Conservation (phyloP, 176 grass and related monocot genomes). For the Eragrostis curvula region DNA sequence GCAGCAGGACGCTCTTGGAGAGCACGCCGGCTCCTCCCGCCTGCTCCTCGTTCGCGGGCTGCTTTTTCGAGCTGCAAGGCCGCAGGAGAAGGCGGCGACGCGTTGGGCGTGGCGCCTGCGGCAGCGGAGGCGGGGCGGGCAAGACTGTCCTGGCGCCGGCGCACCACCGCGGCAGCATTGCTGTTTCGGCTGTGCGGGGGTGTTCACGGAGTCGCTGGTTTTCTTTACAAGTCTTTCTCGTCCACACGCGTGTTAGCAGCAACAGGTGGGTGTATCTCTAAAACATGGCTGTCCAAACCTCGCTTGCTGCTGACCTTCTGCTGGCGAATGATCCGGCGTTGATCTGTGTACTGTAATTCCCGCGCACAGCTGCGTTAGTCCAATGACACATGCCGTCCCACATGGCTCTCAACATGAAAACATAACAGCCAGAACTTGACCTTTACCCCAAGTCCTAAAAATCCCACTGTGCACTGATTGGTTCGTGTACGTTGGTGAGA, state of each 20-base stretch:
- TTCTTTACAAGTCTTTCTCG: slow-evolving; percentile 7
- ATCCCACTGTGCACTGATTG: too few relatives aligned
- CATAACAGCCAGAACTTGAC: too few relatives aligned
- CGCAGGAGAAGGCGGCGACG: not conserved
- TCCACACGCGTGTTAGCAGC: slow-evolving; percentile 34
- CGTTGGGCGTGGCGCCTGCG: not conserved
- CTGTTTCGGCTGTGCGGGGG: not conserved
- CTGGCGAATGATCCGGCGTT: not conserved
- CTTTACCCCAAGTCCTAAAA: too few relatives aligned
- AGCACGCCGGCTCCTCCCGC: slow-evolving; percentile 14
- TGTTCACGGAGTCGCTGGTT: not conserved
- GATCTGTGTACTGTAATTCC: not conserved
- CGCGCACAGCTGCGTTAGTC: too few relatives aligned
- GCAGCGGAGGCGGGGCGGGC: not conserved
- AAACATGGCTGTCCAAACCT: not conserved
- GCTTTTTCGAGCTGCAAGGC: slow-evolving; percentile 25
- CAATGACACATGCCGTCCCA: too few relatives aligned
- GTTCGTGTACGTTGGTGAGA: too few relatives aligned
- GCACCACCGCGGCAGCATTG: slow-evolving; percentile 26
- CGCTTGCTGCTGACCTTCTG: too few relatives aligned
- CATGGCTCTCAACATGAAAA: too few relatives aligned
- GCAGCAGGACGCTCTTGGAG: slow-evolving; percentile 45
- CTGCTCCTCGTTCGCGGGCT: not conserved
- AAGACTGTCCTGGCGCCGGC: not conserved
- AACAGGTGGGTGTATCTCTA: not conserved